Conservation (phyloP, 2,329 filamentous ascomycete genomes). For the Monosporascus sp. region DNA sequence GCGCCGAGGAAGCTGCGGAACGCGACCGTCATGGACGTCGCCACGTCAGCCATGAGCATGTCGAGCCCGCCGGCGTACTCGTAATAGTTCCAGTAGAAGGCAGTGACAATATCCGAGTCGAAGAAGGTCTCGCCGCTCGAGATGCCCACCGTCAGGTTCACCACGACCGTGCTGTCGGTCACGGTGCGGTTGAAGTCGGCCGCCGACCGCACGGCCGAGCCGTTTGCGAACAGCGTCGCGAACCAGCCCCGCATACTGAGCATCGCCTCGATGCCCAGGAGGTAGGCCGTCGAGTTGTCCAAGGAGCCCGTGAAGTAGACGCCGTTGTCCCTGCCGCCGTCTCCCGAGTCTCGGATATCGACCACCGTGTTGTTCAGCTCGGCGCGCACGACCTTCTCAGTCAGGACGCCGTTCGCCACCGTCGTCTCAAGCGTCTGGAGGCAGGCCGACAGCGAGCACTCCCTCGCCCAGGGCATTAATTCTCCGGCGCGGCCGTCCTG, state of each 20-base stretch:
- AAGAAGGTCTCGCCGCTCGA: constrained; percentile 27
- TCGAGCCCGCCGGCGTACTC: constrained; percentile 27
- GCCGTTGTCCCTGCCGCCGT: constrained; percentile 11
- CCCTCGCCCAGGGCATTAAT: constrained; percentile 24
- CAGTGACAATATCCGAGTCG: constrained; percentile 31
- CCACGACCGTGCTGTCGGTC: constrained; percentile 19
- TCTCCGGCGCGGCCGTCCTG: constrained; percentile 15
- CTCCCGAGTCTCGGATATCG: constrained; percentile 10
- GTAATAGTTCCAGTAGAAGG: constrained; percentile 36
- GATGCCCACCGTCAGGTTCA: constrained; percentile 28
- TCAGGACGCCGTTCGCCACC: constrained; percentile 22
- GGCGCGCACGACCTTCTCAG: constrained; percentile 15
- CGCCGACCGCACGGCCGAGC: constrained; percentile 21
- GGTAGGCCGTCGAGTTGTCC: constrained; percentile 13
- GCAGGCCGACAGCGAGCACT: constrained; percentile 24
- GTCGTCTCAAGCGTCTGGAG: constrained; percentile 22
- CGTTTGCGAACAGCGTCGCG: constrained; percentile 21
- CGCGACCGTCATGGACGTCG: constrained; percentile 28
- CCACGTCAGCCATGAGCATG: constrained; percentile 28
- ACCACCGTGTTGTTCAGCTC: constrained; percentile 22
- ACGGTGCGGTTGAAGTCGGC: constrained; percentile 21
- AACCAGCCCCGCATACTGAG: constrained; percentile 28
- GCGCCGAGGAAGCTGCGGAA: constrained; percentile 25
- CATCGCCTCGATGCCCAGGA: constrained; percentile 22
- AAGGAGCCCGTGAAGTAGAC: constrained; percentile 13